Base-by-base conservation (phyloP, 305 asterid genomes). In the Fraxinus dipetala region DNA sequence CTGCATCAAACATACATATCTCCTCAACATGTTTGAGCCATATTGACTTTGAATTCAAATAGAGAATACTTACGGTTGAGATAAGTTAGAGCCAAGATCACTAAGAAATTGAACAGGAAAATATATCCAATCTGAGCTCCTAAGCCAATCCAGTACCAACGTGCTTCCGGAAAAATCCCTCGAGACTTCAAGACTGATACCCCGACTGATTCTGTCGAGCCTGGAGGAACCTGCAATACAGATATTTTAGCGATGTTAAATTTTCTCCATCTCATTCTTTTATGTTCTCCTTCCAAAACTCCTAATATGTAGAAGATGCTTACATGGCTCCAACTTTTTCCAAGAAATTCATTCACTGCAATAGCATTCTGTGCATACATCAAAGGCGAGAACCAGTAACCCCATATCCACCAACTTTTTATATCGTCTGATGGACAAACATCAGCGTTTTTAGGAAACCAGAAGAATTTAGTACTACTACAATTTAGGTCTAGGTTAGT, bases 121-220 rank as follows among this genome's bases (percentile, higher is more conserved):
- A 87, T 81, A 63, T 94, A 90, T 78, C 97, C 99, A 69, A 88
- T 59, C 36, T 87, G 89, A 67, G 94, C 97, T 80, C 92, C 98
- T 26, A 91, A 78, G 75, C 98, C 98, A 61, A 96, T 96, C 99
- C 99, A 96, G 79, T 96, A 96, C 99, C 99, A 96, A 22, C 79
- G 83, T 11, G 91, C 95, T 79, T 92, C 98, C 5, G 93, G 88
- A 73, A 91, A 93, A 67, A 96, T 69, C 35, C 92, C 95, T 13
- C 98, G 89, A 18, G 92, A 77, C 88, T 87, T 93, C 65, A 96
- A 76, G 54, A 96, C 81, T 31, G 87, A 70, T 40, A 91, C 43
- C 3, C 99, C 99, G 28, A 94, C 82, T 69, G 98, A 20, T 79
- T 94, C 97, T 30, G 92, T 91, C 26, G 91, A 85, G 84, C 87